Conservation (phyloP, 1,284 basidiomycete species). For the Fistulinella cinereoalba region DNA sequence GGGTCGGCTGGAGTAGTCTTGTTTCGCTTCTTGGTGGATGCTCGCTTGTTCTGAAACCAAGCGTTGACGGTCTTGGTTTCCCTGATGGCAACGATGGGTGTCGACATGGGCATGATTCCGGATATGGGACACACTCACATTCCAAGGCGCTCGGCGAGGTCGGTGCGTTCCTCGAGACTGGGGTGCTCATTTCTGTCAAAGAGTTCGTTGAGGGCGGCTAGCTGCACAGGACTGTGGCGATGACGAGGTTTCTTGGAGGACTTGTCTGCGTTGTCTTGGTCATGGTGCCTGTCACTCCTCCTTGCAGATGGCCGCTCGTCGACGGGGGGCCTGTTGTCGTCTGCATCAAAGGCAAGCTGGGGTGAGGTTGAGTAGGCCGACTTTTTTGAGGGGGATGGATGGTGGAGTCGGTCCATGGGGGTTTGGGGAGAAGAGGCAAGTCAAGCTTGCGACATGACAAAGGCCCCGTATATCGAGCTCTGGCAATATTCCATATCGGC, state of each 20-base stretch:
- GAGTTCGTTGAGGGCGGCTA: slow-evolving; percentile 70
- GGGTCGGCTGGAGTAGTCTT: slow-evolving; percentile 30
- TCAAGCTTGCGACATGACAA: slow-evolving; percentile 38
- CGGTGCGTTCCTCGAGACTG: slow-evolving; percentile 60
- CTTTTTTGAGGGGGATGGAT: slow-evolving; percentile 24
- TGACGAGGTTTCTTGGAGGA: slow-evolving; percentile 67
- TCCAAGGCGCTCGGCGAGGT: slow-evolving; percentile 64
- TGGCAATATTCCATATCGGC: slow-evolving; percentile 40
- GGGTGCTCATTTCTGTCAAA: slow-evolving; percentile 75
- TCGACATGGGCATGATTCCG: slow-evolving; percentile 10
- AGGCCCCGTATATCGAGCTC: slow-evolving; percentile 40
- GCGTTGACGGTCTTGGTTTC: slow-evolving; percentile 80
- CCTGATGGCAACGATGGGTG: slow-evolving; percentile 34
- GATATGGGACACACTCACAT: slow-evolving; percentile 57
- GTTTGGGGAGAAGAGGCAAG: slow-evolving; percentile 29
- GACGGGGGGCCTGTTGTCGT: slow-evolving; percentile 26
- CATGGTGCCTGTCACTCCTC: slow-evolving; percentile 21
- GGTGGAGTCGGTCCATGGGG: slow-evolving; percentile 35
- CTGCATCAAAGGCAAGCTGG: slow-evolving; percentile 17
- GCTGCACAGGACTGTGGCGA: slow-evolving; percentile 66
- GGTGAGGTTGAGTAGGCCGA: slow-evolving; percentile 10
- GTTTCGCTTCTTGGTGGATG: slow-evolving; percentile 72
- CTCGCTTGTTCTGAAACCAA: slow-evolving; percentile 82
- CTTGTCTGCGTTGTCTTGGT: slow-evolving; percentile 26
- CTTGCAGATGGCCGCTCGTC: slow-evolving; percentile 40